A percentile compares a stretch with the other conserved stretches of the same genome.
These are phyloP conservation scores for Heteromeles arbutifolia DNA, from an alignment of 306 rosid genomes.

Conservation along the genomic window DNA sequence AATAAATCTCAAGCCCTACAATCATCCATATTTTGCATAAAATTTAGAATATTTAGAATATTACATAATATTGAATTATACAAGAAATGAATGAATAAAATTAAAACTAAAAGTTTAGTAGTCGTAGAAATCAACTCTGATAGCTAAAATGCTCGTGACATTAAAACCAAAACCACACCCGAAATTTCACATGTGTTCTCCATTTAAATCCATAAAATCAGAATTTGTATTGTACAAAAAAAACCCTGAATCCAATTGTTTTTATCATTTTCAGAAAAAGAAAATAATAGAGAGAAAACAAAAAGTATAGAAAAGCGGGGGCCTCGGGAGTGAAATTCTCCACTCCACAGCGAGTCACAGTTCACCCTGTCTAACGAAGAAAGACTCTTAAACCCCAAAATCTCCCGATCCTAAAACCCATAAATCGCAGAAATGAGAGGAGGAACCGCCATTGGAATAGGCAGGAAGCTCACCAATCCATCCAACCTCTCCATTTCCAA, in stretches of 20 bases:
- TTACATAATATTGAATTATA: too few species aligned
- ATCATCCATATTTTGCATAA: too few species aligned
- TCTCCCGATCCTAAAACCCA: background rate
- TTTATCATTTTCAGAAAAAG: background rate
- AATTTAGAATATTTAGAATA: too few species aligned
- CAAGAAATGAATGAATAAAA: too few species aligned
- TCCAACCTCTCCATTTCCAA: constrained; percentile 36
- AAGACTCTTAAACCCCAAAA: constrained; percentile 2
- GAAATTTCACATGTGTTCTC: too few species aligned
- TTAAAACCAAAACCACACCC: too few species aligned
- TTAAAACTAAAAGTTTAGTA: too few species aligned
- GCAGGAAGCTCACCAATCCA: constrained; percentile 38
- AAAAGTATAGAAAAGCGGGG: background rate
- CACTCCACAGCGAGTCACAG: background rate
- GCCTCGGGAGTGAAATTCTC: background rate
- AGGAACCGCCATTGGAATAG: constrained; percentile 42
- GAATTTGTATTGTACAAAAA: background rate
- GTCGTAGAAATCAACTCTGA: too few species aligned
- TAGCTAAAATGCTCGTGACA: too few species aligned
- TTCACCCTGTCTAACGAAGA: background rate
- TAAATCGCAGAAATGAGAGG: constrained; percentile 48
- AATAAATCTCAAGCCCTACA: too few species aligned
- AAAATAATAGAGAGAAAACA: too few species aligned
- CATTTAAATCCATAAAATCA: too few species aligned
- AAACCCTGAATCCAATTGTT: background rate